A percentile compares a stretch with the other conserved stretches of the same genome.
These are phyloP conservation scores for Petasospora rhodanensis DNA, from an alignment of 1,139 yeast species.

Conservation along the genomic window DNA sequence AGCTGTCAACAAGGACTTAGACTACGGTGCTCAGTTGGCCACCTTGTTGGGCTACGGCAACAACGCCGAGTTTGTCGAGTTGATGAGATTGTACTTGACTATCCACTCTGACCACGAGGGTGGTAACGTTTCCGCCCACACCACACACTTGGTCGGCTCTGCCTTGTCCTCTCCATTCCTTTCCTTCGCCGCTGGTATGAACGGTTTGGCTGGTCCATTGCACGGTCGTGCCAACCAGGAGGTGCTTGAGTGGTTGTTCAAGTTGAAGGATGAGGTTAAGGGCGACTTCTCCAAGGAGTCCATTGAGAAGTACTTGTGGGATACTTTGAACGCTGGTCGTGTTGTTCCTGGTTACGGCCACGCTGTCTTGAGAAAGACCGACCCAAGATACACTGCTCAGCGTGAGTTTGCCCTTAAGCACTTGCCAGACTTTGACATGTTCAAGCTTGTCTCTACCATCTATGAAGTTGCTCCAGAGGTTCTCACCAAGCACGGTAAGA, in stretches of 20 bases:
- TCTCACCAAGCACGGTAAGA: slow-evolving; percentile 93
- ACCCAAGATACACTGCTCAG: slow-evolving; percentile 96
- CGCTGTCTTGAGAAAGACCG: slow-evolving; percentile 94
- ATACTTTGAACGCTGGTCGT: slow-evolving; percentile 83
- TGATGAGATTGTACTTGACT: slow-evolving; percentile 89
- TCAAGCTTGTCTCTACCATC: slow-evolving; percentile 84
- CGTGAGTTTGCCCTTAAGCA: slow-evolving; percentile 95
- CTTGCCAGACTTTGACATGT: slow-evolving; percentile 93
- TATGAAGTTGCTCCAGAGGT: slow-evolving; percentile 96
- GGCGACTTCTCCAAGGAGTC: slow-evolving; percentile 70
- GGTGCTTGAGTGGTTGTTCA: slow-evolving; percentile 88
- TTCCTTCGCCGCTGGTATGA: slow-evolving; percentile 90
- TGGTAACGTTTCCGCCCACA: slow-evolving; percentile 97
- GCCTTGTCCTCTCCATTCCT: slow-evolving; percentile 92
- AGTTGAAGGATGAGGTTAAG: slow-evolving; percentile 70
- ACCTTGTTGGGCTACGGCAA: slow-evolving; percentile 73
- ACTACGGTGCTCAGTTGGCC: slow-evolving; percentile 89
- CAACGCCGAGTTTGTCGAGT: slow-evolving; percentile 77
- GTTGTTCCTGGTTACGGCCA: slow-evolving; percentile 99
- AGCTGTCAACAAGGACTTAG: slow-evolving; percentile 63
- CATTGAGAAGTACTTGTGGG: slow-evolving; percentile 88
- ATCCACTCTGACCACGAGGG: slow-evolving; percentile 98
- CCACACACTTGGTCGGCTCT: slow-evolving; percentile 95
- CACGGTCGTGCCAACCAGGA: slow-evolving; percentile 99
- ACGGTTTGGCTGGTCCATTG: slow-evolving; percentile 97